phyloP scores from a whole-genome alignment of 1,284 basidiomycete species.

The Malassezia japonica region DNA sequence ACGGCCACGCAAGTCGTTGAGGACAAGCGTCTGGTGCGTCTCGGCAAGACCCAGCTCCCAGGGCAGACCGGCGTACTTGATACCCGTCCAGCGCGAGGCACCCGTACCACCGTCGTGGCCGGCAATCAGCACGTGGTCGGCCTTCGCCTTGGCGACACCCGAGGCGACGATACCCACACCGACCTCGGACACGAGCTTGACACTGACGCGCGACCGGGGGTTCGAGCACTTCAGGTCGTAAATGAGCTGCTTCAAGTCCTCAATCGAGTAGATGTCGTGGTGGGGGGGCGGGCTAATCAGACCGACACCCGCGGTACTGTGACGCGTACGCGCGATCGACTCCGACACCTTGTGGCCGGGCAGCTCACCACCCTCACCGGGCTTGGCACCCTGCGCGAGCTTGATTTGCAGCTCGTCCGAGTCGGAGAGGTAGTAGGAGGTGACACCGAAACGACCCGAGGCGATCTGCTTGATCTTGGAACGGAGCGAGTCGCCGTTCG shows the following conservation, averaged over 20 bases:
- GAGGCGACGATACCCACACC: constrained; percentile 43
- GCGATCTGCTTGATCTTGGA: constrained; percentile 47
- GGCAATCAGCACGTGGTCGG: constrained; percentile 42
- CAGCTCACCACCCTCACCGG: constrained; percentile 45
- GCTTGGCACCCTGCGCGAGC: constrained; percentile 47
- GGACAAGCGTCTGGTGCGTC: constrained; percentile 42
- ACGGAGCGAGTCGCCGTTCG: constrained; percentile 44
- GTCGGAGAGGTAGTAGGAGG: constrained; percentile 42
- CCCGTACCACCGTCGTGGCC: constrained; percentile 47
- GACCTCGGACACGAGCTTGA: constrained; percentile 46
- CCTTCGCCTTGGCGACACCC: constrained; percentile 46
- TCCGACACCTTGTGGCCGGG: constrained; percentile 45
- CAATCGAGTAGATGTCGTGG: constrained; percentile 47
- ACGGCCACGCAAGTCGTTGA: constrained; percentile 44
- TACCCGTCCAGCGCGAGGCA: constrained; percentile 42
- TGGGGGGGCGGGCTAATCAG: constrained; percentile 43
- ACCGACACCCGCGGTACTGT: constrained; percentile 43
- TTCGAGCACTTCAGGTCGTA: constrained; percentile 46
- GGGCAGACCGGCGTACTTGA: constrained; percentile 45
- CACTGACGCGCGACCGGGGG: constrained; percentile 36
- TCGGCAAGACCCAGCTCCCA: constrained; percentile 46
- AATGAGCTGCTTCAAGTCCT: constrained; percentile 45
- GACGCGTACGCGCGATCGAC: constrained; percentile 43
- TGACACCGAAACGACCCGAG: constrained; percentile 44
- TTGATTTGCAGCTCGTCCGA: constrained; percentile 46